Conservation (phyloP, 371 early-diverging fungal genomes). For the Entomophthora muscae region DNA sequence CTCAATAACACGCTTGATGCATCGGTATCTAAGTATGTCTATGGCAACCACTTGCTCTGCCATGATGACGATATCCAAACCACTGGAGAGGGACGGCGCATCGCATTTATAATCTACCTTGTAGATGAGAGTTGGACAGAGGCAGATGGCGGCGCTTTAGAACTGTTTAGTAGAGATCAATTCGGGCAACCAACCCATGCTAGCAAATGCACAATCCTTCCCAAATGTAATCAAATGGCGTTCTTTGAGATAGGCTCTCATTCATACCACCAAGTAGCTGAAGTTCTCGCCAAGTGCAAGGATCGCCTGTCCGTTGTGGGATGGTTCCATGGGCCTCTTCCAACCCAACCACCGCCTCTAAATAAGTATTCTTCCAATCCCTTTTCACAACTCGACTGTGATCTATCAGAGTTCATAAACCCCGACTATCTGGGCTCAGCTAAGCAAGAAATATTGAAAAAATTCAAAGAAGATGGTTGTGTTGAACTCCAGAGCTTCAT, state of each 20-base stretch:
- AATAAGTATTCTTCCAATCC: too few relatives aligned
- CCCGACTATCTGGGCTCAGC: conserved; percentile 18
- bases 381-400: too few relatives aligned
- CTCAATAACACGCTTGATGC: conserved; percentile 28
- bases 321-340: conserved; percentile 40
- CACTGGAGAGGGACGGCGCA: conserved; percentile 23
- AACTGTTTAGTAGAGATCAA: conserved; percentile 25
- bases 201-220: conserved; percentile 23
- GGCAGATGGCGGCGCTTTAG: conserved; percentile 39
- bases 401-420: conserved; percentile 24
- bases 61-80: conserved; percentile 50
- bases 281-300: conserved; percentile 22
- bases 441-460: conserved; percentile 17
- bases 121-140: conserved; percentile 41
- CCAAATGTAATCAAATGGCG: conserved; percentile 32
- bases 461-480: conserved; percentile 25
- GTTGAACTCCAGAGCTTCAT: conserved; percentile 29
- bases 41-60: conserved; percentile 35
- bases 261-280: conserved; percentile 43
- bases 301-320: conserved; percentile 40
- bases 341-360: too few relatives aligned
- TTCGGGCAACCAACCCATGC: conserved; percentile 20
- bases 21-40: conserved; percentile 37
- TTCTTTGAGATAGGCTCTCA: conserved; percentile 39
- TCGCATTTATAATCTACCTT: conserved; percentile 50